Base-by-base conservation (phyloP, 2,329 filamentous ascomycete genomes). In the Onygenales sp. region DNA sequence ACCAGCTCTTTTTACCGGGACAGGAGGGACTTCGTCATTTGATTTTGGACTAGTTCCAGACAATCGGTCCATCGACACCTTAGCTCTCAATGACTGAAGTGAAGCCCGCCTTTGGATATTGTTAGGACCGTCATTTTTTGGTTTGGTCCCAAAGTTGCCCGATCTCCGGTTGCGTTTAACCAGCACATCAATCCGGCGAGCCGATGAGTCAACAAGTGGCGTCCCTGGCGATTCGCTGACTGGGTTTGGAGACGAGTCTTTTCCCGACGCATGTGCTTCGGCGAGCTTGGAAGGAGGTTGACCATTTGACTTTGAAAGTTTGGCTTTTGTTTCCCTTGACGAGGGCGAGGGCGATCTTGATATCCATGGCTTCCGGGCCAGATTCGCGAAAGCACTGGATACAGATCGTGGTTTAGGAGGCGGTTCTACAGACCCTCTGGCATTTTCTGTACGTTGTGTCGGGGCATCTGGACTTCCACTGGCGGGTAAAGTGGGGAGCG, bases 351-450 rank as follows among this genome's bases (percentile, higher is more conserved):
- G 71, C 3, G 76, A 74, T 55, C 74, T 70, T 31, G 74, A 76
- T 49, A 69, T 70, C 76, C 76, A 80, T 52, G 76, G 74, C 62
- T 75, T 78, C 47, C 75, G 71, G 36, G 76, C 74, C 51, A 80
- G 67, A 45, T 67, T 75, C 47, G 73, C 73, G 57, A 79, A 68
- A 27, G 76, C 72, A 34, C 72, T 75, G n/a, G 77, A 74, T 57
- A 78, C 71, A 9, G 54, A 51, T 6, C 43, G 42, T 14, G 39
- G 14, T 34, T 74, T 75, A 52, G 68, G 64, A 55, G 70, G 61
- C 55, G 67, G 64, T 60, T 63, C 61, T 42, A 66, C 59, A 3
- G 64, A 62, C 52, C 63, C 66, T 3, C 62, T 63, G 7, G 63
- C 56, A 52, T 58, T 63, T 42, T 62, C 66, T 58, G 65, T 60